Evolutionary conservation across 1,284 basidiomycete genomes (phyloP).

Genomic region (Cerrena zonata): DNA sequence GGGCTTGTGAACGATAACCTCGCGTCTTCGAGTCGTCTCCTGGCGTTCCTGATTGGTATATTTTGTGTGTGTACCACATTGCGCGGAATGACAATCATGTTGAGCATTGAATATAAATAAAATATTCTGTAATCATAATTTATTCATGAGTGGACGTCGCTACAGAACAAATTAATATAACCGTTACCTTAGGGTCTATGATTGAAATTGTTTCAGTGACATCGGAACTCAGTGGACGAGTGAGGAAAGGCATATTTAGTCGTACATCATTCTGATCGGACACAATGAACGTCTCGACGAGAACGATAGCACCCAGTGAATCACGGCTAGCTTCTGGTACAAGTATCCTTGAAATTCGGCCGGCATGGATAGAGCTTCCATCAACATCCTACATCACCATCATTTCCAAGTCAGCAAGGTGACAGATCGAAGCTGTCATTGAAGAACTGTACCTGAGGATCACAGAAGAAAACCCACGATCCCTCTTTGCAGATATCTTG

Average conservation of each 20-base stretch:
- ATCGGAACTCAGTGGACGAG: too few species aligned
- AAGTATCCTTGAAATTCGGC: slow-evolving; percentile 6
- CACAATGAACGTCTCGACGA: slow-evolving; percentile 8
- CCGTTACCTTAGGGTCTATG: too few species aligned
- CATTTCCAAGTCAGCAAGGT: too few species aligned
- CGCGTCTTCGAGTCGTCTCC: not conserved
- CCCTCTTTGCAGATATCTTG: not conserved
- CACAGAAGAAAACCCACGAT: not conserved
- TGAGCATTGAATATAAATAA: slow-evolving; percentile 20
- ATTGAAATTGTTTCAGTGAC: too few species aligned
- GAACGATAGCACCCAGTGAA: not conserved
- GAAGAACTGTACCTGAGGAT: not conserved
- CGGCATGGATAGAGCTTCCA: not conserved
- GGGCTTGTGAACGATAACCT: slow-evolving; percentile 9
- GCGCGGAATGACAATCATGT: slow-evolving; percentile 14
- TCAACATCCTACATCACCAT: too few species aligned
- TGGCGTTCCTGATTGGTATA: slow-evolving; percentile 11
- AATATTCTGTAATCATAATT: too few species aligned
- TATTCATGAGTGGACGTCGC: too few species aligned
- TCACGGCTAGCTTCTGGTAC: not conserved
- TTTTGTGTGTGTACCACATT: slow-evolving; percentile 6
- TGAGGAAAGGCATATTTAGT: slow-evolving; percentile 12
- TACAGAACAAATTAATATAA: too few species aligned
- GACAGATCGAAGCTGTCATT: not conserved
- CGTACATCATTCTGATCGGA: slow-evolving; percentile 1